Conservation (phyloP, 441 rosid genomes). For the Omphalea diandra region DNA sequence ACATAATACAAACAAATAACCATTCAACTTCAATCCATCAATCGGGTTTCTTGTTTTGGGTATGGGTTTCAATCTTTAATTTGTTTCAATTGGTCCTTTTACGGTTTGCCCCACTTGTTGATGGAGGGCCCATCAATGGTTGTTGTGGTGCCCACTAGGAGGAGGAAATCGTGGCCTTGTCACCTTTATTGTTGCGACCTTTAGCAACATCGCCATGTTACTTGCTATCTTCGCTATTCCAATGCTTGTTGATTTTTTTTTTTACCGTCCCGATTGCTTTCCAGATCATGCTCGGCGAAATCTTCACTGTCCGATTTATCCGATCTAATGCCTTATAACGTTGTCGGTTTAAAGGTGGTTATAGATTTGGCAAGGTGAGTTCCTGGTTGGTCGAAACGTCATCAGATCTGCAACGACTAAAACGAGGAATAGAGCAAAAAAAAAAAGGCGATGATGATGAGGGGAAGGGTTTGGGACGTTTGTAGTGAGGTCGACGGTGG, state of each 20-base stretch:
- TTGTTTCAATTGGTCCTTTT: too few relatives aligned
- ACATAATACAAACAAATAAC: too few relatives aligned
- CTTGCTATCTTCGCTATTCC: conserved; percentile 72
- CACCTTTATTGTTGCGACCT: conserved; percentile 65
- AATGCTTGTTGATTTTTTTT: conserved; percentile 84
- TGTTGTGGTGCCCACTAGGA: too few relatives aligned
- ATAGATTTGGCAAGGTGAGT: conserved; percentile 33
- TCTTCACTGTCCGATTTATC: too few relatives aligned
- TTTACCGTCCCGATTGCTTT: conserved; percentile 84
- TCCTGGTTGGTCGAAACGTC: conserved; percentile 22
- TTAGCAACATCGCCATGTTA: conserved; percentile 52
- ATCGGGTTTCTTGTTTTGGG: too few relatives aligned
- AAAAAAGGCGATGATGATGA: too few relatives aligned
- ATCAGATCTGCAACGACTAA: conserved; percentile 26
- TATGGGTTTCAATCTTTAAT: too few relatives aligned
- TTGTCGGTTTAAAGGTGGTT: background rate
- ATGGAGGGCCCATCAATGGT: too few relatives aligned
- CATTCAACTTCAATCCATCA: too few relatives aligned
- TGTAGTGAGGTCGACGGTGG: too few relatives aligned
- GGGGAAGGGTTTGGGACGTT: too few relatives aligned
- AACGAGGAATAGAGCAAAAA: background rate
- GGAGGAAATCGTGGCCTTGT: conserved; percentile 79
- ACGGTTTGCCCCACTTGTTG: too few relatives aligned
- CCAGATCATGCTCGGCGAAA: conserved; percentile 70
- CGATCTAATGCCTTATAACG: conserved; percentile 10